A percentile compares a stretch with the other conserved stretches of the same genome.
phyloP scores from a whole-genome alignment of 2,329 filamentous ascomycete species.

The Penicillium expansum region DNA sequence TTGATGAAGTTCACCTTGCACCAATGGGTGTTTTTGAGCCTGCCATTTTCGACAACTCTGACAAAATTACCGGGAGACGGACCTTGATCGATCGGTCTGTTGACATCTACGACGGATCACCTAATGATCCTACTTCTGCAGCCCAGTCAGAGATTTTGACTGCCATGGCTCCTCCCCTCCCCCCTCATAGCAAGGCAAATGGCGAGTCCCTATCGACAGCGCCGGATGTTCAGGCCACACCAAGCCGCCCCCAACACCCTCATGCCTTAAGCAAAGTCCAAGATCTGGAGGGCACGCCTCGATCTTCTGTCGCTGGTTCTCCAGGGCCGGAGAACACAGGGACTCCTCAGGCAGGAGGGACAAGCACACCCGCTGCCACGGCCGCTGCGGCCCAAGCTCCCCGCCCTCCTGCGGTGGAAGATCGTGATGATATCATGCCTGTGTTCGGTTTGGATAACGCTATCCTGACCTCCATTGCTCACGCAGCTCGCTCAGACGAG shows the following conservation, averaged over 20 bases:
- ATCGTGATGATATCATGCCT: constrained; percentile 77
- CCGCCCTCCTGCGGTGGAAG: constrained; percentile 49
- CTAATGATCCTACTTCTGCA: constrained; percentile 83
- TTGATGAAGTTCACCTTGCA: constrained; percentile 92
- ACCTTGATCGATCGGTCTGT: constrained; percentile 83
- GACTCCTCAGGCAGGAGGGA: constrained; percentile 59
- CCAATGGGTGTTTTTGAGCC: constrained; percentile 95
- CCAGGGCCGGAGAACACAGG: constrained; percentile 74
- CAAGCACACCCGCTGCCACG: constrained; percentile 41
- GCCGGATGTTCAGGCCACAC: constrained; percentile 42
- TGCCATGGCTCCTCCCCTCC: constrained; percentile 45
- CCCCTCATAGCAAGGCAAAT: constrained; percentile 29
- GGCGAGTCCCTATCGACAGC: constrained; percentile 38
- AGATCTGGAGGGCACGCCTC: constrained; percentile 71
- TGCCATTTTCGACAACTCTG: constrained; percentile 75
- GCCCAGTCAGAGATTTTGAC: constrained; percentile 71
- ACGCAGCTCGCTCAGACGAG: constrained; percentile 84
- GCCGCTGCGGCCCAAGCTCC: constrained; percentile 37
- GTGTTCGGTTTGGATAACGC: constrained; percentile 81
- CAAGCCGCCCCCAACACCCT: constrained; percentile 58
- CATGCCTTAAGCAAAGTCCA: constrained; percentile 68
- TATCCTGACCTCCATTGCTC: constrained; percentile 82
- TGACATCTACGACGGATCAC: constrained; percentile 88
- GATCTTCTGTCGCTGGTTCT: constrained; percentile 81
- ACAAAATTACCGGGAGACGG: constrained; percentile 75